Conservation (phyloP, 2,329 filamentous ascomycete species). For the Lojkania enalia region DNA sequence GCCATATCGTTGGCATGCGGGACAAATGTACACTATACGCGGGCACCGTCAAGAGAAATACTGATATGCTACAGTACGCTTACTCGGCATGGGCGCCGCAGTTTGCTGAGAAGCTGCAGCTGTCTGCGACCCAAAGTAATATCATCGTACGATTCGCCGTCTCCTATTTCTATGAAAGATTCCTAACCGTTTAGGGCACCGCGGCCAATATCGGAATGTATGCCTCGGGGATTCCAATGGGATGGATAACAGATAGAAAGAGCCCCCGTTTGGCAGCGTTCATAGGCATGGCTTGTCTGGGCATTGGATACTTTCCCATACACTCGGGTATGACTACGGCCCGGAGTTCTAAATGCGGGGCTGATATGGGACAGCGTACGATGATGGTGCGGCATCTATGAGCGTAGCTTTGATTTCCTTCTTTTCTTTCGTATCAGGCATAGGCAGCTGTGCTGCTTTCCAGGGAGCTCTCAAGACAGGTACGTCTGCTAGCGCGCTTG, state of each 20-base stretch:
- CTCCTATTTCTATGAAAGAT: not conserved
- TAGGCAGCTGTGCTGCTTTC: constrained; percentile 92
- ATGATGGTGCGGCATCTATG: constrained; percentile 64
- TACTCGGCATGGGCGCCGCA: constrained; percentile 98
- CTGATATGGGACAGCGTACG: constrained; percentile 64
- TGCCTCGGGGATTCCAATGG: constrained; percentile 82
- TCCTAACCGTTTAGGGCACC: constrained; percentile 49
- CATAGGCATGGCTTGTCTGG: constrained; percentile 72
- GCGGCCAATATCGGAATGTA: constrained; percentile 94
- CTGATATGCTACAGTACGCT: constrained; percentile 71
- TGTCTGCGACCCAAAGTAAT: constrained; percentile 92
- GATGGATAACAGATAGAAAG: constrained; percentile 80
- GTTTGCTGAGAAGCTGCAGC: constrained; percentile 81
- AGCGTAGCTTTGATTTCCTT: constrained; percentile 68
- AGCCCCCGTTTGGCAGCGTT: constrained; percentile 80
- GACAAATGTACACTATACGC: constrained; percentile 70
- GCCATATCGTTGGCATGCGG: constrained; percentile 85
- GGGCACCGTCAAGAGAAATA: constrained; percentile 3
- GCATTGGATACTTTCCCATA: constrained; percentile 82
- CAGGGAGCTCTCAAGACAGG: constrained; percentile 79
- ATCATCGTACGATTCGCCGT: constrained; percentile 67
- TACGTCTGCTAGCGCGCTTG: constrained; percentile 30
- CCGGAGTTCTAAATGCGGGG: not conserved
- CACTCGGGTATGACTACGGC: constrained; percentile 55
- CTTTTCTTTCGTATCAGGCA: constrained; percentile 81